Evolutionary conservation across 176 grass and related monocot genomes (phyloP), one percentile per base, ranked within the genome.

Genomic region (Aegilops bicornis): DNA sequence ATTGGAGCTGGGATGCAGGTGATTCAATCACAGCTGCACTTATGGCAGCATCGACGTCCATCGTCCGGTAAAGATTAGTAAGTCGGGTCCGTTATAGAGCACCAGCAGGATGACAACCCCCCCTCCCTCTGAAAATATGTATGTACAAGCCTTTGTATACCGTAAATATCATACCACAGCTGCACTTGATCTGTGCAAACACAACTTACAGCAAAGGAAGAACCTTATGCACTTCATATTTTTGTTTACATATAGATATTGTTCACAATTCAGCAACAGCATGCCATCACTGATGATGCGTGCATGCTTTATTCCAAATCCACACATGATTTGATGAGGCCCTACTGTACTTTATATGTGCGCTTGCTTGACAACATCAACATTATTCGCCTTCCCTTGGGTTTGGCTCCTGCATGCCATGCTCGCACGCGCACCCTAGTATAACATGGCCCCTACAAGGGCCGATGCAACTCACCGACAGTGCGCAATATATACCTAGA

Each of bases 1-100:
- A 75, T 27, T 79, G 60, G 92, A 85, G 82, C 83, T 99, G 72
- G 93, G 97, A 16, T 98, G 94, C 76, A 92, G 85, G 84, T 95
- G 90, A 94, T 89, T 8, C 70, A 56, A 7, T 11, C 65, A 78
- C 32, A 10, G 37, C 27, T 20, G 37, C 22, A 52, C 48, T 71
- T 50, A 42, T 68, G 85, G 56, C 25, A 76, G 79, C 64, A 85
- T 60, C 30, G 15, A 61, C 82, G 4, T 52, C 15, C 48, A 69
- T 22, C 15, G 2, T 48, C 43, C 5, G 5, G 2, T 37, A 8
- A 76, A 25, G 0, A 30, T 31, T 52, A 70, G 33, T 47, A 66
- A 69, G 40, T 43, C 63, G 40, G 35, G 69, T 29, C 37, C 77
- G 61, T 77, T 91, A 85, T 88, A 85, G 77, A 88, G 89, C 72